phyloP scores from a whole-genome alignment of 1,284 basidiomycete species.

The Sanghuangporus weigelae region DNA sequence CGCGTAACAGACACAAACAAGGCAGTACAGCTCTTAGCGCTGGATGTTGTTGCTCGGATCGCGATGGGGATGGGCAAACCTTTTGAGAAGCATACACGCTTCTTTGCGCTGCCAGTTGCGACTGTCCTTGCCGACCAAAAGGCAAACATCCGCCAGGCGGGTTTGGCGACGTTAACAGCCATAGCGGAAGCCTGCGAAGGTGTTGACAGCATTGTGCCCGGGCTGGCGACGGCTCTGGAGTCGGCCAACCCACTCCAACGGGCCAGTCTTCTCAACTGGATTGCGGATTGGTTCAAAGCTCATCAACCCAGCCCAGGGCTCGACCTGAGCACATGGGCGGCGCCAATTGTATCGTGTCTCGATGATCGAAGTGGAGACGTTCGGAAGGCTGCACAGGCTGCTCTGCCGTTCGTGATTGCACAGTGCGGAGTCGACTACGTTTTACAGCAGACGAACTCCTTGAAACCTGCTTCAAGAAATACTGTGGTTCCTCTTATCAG shows the following conservation, averaged over 20 bases:
- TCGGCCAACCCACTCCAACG: conserved; percentile 86
- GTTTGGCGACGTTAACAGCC: conserved; percentile 72
- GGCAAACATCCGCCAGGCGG: conserved; percentile 78
- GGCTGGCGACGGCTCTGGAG: conserved; percentile 79
- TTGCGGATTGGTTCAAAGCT: conserved; percentile 75
- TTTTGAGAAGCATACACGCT: conserved; percentile 85
- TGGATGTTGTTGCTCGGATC: conserved; percentile 87
- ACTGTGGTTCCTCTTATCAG: conserved; percentile 89
- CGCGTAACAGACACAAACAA: conserved; percentile 93
- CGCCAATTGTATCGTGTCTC: conserved; percentile 73
- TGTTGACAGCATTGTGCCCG: conserved; percentile 76
- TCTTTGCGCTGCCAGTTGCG: conserved; percentile 75
- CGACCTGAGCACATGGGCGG: conserved; percentile 75
- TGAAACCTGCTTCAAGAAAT: conserved; percentile 89
- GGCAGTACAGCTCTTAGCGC: conserved; percentile 83
- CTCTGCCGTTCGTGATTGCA: conserved; percentile 77
- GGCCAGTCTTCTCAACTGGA: conserved; percentile 81
- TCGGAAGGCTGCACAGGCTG: conserved; percentile 82
- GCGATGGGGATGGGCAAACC: conserved; percentile 92
- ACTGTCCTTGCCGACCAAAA: conserved; percentile 94
- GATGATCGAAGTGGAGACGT: conserved; percentile 94
- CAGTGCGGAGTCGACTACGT: conserved; percentile 83
- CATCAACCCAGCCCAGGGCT: conserved; percentile 49
- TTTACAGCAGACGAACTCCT: conserved; percentile 76
- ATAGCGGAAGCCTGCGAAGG: conserved; percentile 85